Conservation (phyloP, 1,284 basidiomycete genomes). For the Ustilago lituana region DNA sequence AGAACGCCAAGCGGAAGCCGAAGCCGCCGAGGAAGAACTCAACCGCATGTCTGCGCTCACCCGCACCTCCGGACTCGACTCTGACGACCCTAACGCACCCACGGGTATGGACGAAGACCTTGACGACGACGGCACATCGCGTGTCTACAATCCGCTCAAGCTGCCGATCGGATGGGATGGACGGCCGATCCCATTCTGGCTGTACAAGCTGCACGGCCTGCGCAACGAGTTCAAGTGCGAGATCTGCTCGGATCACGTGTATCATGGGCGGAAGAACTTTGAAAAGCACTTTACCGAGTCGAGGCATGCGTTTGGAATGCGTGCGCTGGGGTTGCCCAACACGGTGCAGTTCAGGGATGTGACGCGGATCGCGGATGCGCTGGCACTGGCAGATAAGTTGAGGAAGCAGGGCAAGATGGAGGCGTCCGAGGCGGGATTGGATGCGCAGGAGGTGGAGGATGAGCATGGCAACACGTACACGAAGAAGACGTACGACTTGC, state of each 20-base stretch:
- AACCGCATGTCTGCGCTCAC: conserved; percentile 40
- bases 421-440: conserved; percentile 45
- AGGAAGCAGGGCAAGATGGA: conserved; percentile 52
- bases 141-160: conserved; percentile 97
- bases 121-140: conserved; percentile 73
- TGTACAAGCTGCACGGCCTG: conserved; percentile 96
- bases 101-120: conserved; percentile 31
- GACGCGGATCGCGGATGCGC: conserved; percentile 93
- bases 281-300: conserved; percentile 94
- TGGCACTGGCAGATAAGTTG: conserved; percentile 71
- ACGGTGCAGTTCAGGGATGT: conserved; percentile 99
- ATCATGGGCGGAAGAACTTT: conserved; percentile 90
- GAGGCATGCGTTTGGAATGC: conserved; percentile 97
- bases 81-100: conserved; percentile 12
- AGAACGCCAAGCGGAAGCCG: conserved; percentile 93
- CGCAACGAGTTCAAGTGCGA: conserved; percentile 98
- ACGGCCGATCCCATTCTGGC: conserved; percentile 97
- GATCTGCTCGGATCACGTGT: conserved; percentile 80
- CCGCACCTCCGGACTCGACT: conserved; percentile 29
- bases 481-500: conserved; percentile 65
- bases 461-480: conserved; percentile 66
- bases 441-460: conserved; percentile 65
- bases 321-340: conserved; percentile 93
- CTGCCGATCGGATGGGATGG: conserved; percentile 97
- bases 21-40: conserved; percentile 68